Percentiles rank a stretch among this genome's conserved stretches.
These are phyloP conservation scores for Annulohypoxylon moriforme DNA, from an alignment of 495 filamentous ascomycete species.

Conservation along the genomic window DNA sequence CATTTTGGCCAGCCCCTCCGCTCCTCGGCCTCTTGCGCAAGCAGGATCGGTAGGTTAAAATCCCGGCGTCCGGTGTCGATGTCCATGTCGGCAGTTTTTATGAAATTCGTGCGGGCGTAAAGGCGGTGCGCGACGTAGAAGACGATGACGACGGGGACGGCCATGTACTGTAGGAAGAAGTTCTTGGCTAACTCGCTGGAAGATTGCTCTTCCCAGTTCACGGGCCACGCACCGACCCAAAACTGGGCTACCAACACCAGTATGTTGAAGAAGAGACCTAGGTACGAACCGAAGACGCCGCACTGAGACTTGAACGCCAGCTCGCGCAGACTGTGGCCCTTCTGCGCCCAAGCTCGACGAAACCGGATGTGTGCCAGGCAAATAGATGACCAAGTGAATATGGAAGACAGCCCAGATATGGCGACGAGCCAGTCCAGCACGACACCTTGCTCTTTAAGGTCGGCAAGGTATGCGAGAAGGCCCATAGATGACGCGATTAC, in stretches of 20 bases:
- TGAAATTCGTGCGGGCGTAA: conserved; percentile 74
- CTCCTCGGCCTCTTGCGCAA: conserved; percentile 82
- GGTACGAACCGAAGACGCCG: conserved; percentile 83
- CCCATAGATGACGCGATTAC: conserved; percentile 74
- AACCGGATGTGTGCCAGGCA: conserved; percentile 93
- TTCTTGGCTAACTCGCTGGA: conserved; percentile 59
- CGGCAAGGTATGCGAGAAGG: conserved; percentile 82
- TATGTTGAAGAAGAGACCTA: conserved; percentile 82
- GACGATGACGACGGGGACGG: conserved; percentile 79
- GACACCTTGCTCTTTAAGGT: conserved; percentile 67
- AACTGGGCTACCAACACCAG: conserved; percentile 92
- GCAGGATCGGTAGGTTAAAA: conserved; percentile 77
- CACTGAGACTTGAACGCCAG: conserved; percentile 84
- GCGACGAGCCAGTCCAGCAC: conserved; percentile 92
- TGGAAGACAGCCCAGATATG: conserved; percentile 84
- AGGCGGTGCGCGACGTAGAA: conserved; percentile 86
- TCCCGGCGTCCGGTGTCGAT: conserved; percentile 89
- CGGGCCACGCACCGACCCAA: conserved; percentile 88
- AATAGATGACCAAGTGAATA: conserved; percentile 95
- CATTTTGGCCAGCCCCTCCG: conserved; percentile 78
- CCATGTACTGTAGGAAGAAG: conserved; percentile 87
- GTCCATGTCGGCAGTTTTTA: conserved; percentile 80
- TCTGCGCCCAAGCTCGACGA: conserved; percentile 77
- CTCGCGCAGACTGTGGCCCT: conserved; percentile 77
- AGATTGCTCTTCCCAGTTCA: conserved; percentile 64